Base-by-base conservation (phyloP, 2,329 filamentous ascomycete species). In the Xylaria sp. region DNA sequence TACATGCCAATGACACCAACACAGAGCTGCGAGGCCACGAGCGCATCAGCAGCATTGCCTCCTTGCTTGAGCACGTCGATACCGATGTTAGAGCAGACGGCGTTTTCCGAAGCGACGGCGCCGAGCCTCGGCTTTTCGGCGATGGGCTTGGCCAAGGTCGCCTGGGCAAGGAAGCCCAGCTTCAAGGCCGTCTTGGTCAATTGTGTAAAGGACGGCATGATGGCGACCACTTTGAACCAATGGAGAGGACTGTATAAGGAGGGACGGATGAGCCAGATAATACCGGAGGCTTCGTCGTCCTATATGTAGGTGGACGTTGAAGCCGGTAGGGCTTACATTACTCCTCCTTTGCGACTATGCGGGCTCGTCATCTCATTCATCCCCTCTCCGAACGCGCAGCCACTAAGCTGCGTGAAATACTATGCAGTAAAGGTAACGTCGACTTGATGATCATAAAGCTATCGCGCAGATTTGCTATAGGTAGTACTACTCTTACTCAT, bases 1-100 rank as follows among this genome's bases (percentile, higher is more conserved):
- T 91, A 90, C 85, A 90, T 90, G 58, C 82, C 87, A 50, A 89
- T 81, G 5, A 90, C 87, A 4, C 90, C 90, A 44, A 92, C 83
- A 64, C 90, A 93, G 54, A 92, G 82, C 6, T 85, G 85, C 0
- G 89, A 89, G 35, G 85, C 88, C 18, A 92, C 85, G 63, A 91
- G 75, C 52, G 89, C 87, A 74, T 93, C 90, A 0, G 87, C 89
- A 10, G 90, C 89, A 74, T 90, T 91, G 5, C 90, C 82, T 2
- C 82, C 81, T 16, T 73, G 71, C 18, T 75, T 72, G 34, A 91
- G 73, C 16, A 90, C 76, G 49, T 88, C 80, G 30, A 83, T 81
- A 1, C 89, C 89, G 66, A 91, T 87, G 37, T 79, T 71, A 62
- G 87, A 91, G 70, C 89, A 92, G 63, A 89, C 81, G 2, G 77